phyloP scores from a whole-genome alignment of 768 basidiomycete species.

The Inosperma sp. region DNA sequence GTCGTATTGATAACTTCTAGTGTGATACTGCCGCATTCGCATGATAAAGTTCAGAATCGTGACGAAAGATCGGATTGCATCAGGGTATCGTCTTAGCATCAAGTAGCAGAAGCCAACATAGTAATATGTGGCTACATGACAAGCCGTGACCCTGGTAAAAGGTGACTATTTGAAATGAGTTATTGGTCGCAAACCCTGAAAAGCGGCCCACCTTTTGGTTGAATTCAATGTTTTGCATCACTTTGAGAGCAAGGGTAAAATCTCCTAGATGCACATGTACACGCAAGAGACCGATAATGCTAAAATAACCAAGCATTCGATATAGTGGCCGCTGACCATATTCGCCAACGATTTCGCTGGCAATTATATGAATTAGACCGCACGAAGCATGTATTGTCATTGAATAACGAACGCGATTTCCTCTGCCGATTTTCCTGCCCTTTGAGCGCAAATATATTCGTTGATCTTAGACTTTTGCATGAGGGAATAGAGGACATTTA shows the following conservation, averaged over 20 bases:
- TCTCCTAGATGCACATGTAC: constrained; percentile 96
- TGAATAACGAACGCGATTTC: constrained; percentile 68
- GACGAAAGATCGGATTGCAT: constrained; percentile 92
- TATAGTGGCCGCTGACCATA: constrained; percentile 89
- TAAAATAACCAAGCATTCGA: constrained; percentile 95
- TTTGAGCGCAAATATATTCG: constrained; percentile 82
- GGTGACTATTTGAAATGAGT: constrained; percentile 47
- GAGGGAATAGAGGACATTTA: constrained; percentile 97
- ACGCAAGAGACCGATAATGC: constrained; percentile 88
- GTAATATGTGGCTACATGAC: constrained; percentile 92
- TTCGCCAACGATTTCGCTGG: constrained; percentile 81
- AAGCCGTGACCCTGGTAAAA: constrained; percentile 94
- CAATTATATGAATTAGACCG: constrained; percentile 6
- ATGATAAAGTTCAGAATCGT: constrained; percentile 93
- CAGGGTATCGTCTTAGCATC: constrained; percentile 89
- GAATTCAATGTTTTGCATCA: constrained; percentile 91
- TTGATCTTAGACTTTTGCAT: constrained; percentile 97
- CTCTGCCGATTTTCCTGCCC: constrained; percentile 73
- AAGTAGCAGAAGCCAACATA: constrained; percentile 97
- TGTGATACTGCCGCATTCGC: constrained; percentile 96
- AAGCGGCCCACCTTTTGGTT: constrained; percentile 66
- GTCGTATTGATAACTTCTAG: constrained; percentile 93
- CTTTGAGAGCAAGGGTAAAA: constrained; percentile 89
- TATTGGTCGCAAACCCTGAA: background rate
- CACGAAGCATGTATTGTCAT: background rate